Conservation (phyloP, 2,329 filamentous ascomycete genomes). For the Colletotrichum eleusines region DNA sequence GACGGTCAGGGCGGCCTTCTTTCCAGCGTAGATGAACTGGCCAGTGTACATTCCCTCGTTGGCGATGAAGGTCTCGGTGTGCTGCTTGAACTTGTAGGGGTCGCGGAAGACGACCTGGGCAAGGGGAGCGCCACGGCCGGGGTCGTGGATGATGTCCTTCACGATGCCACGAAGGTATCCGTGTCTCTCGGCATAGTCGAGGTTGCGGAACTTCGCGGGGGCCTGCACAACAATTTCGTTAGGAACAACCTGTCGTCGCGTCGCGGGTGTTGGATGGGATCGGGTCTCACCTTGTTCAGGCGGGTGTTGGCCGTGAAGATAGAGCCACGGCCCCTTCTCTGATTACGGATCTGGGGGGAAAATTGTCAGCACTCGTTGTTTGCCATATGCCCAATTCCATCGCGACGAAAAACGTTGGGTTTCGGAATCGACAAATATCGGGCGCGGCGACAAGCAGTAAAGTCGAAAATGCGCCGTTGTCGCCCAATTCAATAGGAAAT, state of each 20-base stretch:
- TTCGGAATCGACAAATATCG: conserved; percentile 25
- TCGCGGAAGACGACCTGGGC: conserved; percentile 97
- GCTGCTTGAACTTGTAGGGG: conserved; percentile 97
- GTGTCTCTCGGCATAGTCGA: conserved; percentile 97
- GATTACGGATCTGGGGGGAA: conserved; percentile 68
- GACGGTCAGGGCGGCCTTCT: conserved; percentile 96
- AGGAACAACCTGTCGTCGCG: conserved; percentile 34
- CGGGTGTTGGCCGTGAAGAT: conserved; percentile 83
- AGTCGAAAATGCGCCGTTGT: conserved; percentile 11
- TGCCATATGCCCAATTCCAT: conserved; percentile 3
- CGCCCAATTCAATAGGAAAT: conserved; percentile 7
- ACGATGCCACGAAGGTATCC: conserved; percentile 98
- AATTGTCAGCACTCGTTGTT: conserved; percentile 34
- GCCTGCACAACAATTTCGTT: conserved; percentile 44
- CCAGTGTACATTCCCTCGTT: conserved; percentile 99
- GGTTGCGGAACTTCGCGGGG: conserved; percentile 88
- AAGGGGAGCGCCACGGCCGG: conserved; percentile 97
- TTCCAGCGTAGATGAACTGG: conserved; percentile 99
- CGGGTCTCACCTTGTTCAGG: conserved; percentile 91
- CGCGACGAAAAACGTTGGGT: conserved; percentile 26
- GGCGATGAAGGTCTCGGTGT: conserved; percentile 99
- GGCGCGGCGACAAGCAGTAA: conserved; percentile 23
- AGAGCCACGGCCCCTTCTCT: conserved; percentile 71
- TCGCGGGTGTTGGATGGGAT: conserved; percentile 49
- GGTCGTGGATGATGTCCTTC: conserved; percentile 99